phyloP scores from a whole-genome alignment of 1,284 basidiomycete genomes.

The Cerrena zonata region DNA sequence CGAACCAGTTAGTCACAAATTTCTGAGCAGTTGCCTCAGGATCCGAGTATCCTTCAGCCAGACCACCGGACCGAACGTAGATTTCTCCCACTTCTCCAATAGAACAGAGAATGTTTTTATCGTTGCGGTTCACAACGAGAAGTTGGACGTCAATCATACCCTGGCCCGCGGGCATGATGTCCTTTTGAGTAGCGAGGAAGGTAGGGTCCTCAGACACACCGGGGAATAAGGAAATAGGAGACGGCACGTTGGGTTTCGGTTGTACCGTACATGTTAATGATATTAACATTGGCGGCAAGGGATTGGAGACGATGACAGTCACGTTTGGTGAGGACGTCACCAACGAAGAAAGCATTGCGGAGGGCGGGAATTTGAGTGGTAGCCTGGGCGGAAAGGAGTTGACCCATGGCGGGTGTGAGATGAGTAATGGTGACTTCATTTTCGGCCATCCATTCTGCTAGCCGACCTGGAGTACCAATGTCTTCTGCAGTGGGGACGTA shows the following conservation, averaged over 20 bases:
- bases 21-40: slow-evolving; percentile 81
- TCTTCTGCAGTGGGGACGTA: slow-evolving; percentile 97
- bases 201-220: slow-evolving; percentile 79
- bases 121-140: slow-evolving; percentile 91
- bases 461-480: slow-evolving; percentile 92
- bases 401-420: slow-evolving; percentile 97
- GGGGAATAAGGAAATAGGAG: slow-evolving; percentile 93
- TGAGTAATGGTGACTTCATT: slow-evolving; percentile 89
- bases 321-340: slow-evolving; percentile 97
- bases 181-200: slow-evolving; percentile 92
- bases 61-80: slow-evolving; percentile 92
- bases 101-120: slow-evolving; percentile 83
- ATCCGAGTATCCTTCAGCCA: slow-evolving; percentile 95
- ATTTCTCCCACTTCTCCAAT: slow-evolving; percentile 98
- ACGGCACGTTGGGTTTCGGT: slow-evolving; percentile 99
- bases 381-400: slow-evolving; percentile 94
- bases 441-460: slow-evolving; percentile 98
- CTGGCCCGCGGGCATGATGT: slow-evolving; percentile 95
- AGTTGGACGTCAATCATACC: slow-evolving; percentile 99
- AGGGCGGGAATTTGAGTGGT: slow-evolving; percentile 84
- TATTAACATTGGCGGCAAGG: slow-evolving; percentile 86
- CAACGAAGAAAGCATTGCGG: slow-evolving; percentile 93
- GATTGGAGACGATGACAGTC: slow-evolving; percentile 94
- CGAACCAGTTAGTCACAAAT: slow-evolving; percentile 92
- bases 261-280: slow-evolving; percentile 99